These are phyloP conservation scores for Gyrodon lividus DNA, from an alignment of 768 basidiomycete genomes.

Conservation along the genomic window DNA sequence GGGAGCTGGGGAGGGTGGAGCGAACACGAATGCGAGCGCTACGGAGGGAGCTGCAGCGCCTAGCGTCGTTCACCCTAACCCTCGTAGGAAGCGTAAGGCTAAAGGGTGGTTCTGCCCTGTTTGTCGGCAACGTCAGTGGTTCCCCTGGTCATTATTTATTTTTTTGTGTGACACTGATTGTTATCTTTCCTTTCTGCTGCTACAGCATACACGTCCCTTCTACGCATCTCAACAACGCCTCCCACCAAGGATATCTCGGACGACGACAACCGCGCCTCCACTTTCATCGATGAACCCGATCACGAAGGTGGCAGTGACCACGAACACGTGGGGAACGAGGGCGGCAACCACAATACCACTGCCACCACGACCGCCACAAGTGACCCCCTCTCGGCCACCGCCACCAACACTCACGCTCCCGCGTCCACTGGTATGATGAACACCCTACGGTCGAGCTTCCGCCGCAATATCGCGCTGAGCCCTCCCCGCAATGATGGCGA, in stretches of 20 bases:
- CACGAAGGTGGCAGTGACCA: slow-evolving; percentile 10
- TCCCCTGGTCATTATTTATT: neutral
- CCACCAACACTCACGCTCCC: neutral
- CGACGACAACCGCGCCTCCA: slow-evolving; percentile 26
- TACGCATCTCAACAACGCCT: slow-evolving; percentile 74
- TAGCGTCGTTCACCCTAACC: slow-evolving; percentile 34
- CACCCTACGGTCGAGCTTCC: slow-evolving; percentile 26
- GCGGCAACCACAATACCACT: neutral
- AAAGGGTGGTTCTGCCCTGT: slow-evolving; percentile 99
- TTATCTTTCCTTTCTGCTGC: neutral
- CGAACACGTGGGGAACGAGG: slow-evolving; percentile 17
- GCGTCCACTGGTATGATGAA: slow-evolving; percentile 21
- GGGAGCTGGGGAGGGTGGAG: slow-evolving; percentile 20
- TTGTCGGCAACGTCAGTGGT: slow-evolving; percentile 83
- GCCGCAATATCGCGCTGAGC: slow-evolving; percentile 20
- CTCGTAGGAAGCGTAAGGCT: slow-evolving; percentile 83
- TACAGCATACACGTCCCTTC: slow-evolving; percentile 82
- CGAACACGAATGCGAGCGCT: slow-evolving; percentile 11
- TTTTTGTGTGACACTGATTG: neutral
- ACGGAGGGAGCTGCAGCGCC: slow-evolving; percentile 25
- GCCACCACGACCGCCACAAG: neutral
- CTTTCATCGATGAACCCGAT: slow-evolving; percentile 28
- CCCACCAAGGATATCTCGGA: slow-evolving; percentile 44
- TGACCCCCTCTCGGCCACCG: slow-evolving; percentile 11
- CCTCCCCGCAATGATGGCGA: slow-evolving; percentile 20